Conservation (phyloP, 352 stramenopile genomes). For the Pythium volutum region DNA sequence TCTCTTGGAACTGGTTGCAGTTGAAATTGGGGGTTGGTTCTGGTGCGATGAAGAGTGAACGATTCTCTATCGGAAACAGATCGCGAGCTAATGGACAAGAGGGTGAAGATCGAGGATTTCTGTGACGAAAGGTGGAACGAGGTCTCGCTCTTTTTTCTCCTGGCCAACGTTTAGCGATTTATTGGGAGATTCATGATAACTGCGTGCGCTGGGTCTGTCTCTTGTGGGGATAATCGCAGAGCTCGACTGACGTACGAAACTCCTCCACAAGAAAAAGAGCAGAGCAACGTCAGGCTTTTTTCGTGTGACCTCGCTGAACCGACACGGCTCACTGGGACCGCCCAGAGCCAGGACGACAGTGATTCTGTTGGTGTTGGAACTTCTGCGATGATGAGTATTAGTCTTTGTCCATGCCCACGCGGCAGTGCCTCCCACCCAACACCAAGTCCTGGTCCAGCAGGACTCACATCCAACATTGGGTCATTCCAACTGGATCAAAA, state of each 20-base stretch:
- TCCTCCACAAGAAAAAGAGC: slow-evolving; percentile 10
- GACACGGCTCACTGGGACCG: neutral
- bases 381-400: too few relatives aligned
- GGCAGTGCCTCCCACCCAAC: too few relatives aligned
- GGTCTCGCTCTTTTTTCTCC: neutral
- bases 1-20: neutral
- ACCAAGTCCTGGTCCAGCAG: too few relatives aligned
- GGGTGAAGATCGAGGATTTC: neutral
- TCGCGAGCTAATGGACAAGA: neutral
- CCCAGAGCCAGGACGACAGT: slow-evolving; percentile 1
- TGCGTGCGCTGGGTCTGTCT: neutral
- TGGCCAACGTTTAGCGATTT: neutral
- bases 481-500: too few relatives aligned
- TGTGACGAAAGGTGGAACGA: neutral
- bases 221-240: neutral
- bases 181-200: neutral
- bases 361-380: too few relatives aligned
- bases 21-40: neutral
- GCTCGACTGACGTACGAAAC: neutral
- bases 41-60: neutral
- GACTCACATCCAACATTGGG: neutral
- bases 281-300: too few relatives aligned
- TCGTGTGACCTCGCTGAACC: neutral
- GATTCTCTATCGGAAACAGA: neutral
- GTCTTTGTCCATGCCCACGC: too few relatives aligned